Evolutionary conservation across 768 basidiomycete species (phyloP).

Genomic region (Pleurotus tuoliensis): DNA sequence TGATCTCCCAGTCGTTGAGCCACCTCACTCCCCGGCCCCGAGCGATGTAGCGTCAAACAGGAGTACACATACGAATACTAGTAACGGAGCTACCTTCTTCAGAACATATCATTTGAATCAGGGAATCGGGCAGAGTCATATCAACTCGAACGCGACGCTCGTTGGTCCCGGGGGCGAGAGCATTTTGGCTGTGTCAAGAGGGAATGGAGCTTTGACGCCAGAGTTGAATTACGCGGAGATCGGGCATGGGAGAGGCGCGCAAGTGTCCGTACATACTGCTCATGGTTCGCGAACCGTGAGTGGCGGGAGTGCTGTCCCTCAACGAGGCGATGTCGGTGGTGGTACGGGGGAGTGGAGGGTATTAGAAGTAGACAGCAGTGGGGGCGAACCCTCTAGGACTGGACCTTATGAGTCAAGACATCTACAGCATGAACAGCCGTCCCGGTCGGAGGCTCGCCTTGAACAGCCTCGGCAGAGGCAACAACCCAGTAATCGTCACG

Average conservation of each 20-base stretch:
- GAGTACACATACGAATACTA: slow-evolving; percentile 48
- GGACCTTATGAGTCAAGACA: slow-evolving; percentile 1
- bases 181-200: slow-evolving; percentile 28
- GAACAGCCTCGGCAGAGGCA: slow-evolving; percentile 1
- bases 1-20: slow-evolving; percentile 55
- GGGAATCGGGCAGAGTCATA: background rate
- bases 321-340: background rate
- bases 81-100: slow-evolving; percentile 57
- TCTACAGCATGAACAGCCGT: slow-evolving; percentile 4
- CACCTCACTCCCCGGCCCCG: slow-evolving; percentile 53
- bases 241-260: slow-evolving; percentile 63
- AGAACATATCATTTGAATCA: slow-evolving; percentile 41
- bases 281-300: slow-evolving; percentile 17
- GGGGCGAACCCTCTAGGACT: background rate
- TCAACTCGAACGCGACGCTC: slow-evolving; percentile 4
- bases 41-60: slow-evolving; percentile 58
- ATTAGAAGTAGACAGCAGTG: background rate
- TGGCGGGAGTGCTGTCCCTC: slow-evolving; percentile 11
- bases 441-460: background rate
- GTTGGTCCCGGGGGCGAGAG: slow-evolving; percentile 20
- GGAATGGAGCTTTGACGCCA: slow-evolving; percentile 61
- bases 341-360: background rate
- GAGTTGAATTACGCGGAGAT: slow-evolving; percentile 76
- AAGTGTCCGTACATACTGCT: slow-evolving; percentile 8
- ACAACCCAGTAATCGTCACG: background rate